A percentile compares a stretch with the other conserved stretches of the same genome.
Evolutionary conservation across 331 rosid genomes (phyloP).

Genomic region (Malus hybrid): DNA sequence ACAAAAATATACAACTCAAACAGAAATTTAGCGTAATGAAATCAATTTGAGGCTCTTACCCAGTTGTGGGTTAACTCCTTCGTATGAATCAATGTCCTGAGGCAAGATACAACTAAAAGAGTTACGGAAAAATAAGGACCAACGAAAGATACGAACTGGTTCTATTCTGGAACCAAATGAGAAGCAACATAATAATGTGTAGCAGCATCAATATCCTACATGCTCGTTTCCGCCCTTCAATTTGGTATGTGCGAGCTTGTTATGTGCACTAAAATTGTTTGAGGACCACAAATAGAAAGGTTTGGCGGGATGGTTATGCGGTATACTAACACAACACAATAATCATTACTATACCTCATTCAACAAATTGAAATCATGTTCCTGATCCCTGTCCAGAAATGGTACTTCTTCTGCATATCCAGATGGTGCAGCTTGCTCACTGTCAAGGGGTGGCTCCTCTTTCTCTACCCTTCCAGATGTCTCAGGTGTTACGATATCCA

Average conservation of each 20-base stretch:
- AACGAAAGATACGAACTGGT: not conserved
- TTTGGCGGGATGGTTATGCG: not conserved
- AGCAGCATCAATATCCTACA: not conserved
- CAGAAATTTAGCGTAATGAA: conserved; percentile 5
- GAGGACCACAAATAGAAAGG: not conserved
- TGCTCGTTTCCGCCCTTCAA: not conserved
- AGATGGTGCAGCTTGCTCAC: conserved; percentile 15
- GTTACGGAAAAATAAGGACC: not conserved
- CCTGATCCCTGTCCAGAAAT: conserved; percentile 19
- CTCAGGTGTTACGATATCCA: conserved; percentile 9
- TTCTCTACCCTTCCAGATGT: conserved; percentile 16
- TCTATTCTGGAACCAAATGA: not conserved
- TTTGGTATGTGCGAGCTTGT: not conserved
- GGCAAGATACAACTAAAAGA: not conserved
- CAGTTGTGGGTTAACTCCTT: conserved; percentile 17
- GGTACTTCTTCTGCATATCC: conserved; percentile 14
- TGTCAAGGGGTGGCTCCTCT: conserved; percentile 14
- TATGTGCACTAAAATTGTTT: not conserved
- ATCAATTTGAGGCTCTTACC: conserved; percentile 41
- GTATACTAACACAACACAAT: not conserved
- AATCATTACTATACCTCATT: conserved; percentile 43
- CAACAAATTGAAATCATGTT: conserved; percentile 19
- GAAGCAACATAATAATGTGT: not conserved
- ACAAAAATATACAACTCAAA: conserved; percentile 6
- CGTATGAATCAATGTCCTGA: conserved; percentile 42